phyloP scores from a whole-genome alignment of 2,329 filamentous ascomycete genomes.

The Stagonosporopsis rhizophila region DNA sequence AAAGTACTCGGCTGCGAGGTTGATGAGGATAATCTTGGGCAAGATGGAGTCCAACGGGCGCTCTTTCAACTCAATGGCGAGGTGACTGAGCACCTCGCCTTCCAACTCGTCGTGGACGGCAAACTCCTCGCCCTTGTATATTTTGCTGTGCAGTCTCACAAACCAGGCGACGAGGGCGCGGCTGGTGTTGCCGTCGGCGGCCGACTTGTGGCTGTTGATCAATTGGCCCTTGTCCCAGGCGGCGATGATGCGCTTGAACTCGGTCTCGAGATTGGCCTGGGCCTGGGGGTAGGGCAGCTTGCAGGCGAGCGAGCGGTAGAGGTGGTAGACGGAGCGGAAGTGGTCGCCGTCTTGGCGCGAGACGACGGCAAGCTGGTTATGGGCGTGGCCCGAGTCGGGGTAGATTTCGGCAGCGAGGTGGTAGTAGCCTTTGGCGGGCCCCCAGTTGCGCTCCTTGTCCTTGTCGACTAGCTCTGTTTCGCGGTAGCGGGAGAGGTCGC shows the following conservation, averaged over 20 bases:
- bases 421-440: constrained; percentile 84
- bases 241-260: constrained; percentile 72
- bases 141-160: constrained; percentile 82
- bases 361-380: constrained; percentile 91
- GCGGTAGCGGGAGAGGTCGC: constrained; percentile 89
- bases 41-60: constrained; percentile 69
- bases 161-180: constrained; percentile 81
- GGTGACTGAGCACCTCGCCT: constrained; percentile 79
- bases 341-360: constrained; percentile 79
- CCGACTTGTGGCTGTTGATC: constrained; percentile 50
- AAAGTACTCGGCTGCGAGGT: constrained; percentile 82
- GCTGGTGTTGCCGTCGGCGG: constrained; percentile 58
- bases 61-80: constrained; percentile 75
- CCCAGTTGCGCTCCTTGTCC: constrained; percentile 75
- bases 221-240: constrained; percentile 64
- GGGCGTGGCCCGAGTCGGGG: constrained; percentile 79
- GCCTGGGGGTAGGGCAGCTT: constrained; percentile 78
- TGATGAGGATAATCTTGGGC: constrained; percentile 82
- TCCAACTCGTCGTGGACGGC: constrained; percentile 81
- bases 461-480: constrained; percentile 73
- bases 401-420: constrained; percentile 78
- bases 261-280: constrained; percentile 76
- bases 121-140: constrained; percentile 79
- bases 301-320: constrained; percentile 82
- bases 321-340: constrained; percentile 84